Percentiles rank a stretch among this genome's conserved stretches.
phyloP scores from a whole-genome alignment of 257 asterid species.

The Marsdenia floribunda region DNA sequence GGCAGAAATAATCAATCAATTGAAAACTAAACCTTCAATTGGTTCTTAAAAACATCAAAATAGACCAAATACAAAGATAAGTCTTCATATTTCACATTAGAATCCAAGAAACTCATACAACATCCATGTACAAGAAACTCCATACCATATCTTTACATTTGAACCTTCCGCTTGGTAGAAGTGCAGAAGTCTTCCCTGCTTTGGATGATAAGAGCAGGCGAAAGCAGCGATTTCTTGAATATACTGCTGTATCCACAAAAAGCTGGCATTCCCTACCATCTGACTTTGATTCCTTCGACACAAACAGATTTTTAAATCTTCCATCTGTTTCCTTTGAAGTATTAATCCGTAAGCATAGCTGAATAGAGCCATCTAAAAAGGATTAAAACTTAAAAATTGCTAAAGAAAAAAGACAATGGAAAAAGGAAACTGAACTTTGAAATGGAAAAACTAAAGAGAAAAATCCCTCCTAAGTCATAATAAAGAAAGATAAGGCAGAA shows the following conservation, averaged over 20 bases:
- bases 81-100: not conserved
- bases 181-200: slow-evolving; percentile 83
- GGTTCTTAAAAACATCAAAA: not conserved
- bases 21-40: not conserved
- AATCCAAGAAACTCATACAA: not conserved
- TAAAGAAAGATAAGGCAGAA: not conserved
- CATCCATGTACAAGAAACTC: not conserved
- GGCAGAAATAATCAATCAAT: not conserved
- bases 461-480: not conserved
- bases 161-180: slow-evolving; percentile 87
- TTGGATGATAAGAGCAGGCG: slow-evolving; percentile 88
- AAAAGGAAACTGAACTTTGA: slow-evolving; percentile 6
- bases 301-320: slow-evolving; percentile 50
- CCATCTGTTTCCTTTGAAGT: slow-evolving; percentile 49
- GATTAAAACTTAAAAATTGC: slow-evolving; percentile 2
- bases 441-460: too few relatives aligned
- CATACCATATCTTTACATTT: slow-evolving; percentile 83
- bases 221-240: slow-evolving; percentile 92
- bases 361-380: slow-evolving; percentile 22
- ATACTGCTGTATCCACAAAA: slow-evolving; percentile 94
- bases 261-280: slow-evolving; percentile 37
- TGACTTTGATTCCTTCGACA: slow-evolving; percentile 63
- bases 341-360: slow-evolving; percentile 80
- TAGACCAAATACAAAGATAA: not conserved
- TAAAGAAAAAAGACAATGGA: not conserved